Evolutionary conservation across 441 rosid genomes (phyloP).

Genomic region (Hura crepitans): DNA sequence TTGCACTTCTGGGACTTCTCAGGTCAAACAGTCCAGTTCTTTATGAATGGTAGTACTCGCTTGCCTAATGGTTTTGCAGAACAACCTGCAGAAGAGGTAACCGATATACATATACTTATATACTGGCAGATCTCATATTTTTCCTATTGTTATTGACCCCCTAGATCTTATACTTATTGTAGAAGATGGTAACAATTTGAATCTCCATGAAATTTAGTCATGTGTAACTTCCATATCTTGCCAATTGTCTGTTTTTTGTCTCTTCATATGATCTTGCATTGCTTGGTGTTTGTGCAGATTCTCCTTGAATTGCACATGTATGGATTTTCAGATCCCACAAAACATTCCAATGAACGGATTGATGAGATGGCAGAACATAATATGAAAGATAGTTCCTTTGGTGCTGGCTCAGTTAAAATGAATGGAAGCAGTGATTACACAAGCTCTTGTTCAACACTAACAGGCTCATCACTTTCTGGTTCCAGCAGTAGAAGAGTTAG

Average conservation of each 20-base stretch:
- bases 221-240: not conserved
- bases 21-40: conserved; percentile 50
- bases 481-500: conserved; percentile 30
- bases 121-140: not conserved
- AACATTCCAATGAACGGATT: conserved; percentile 28
- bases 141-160: not conserved
- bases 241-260: not conserved
- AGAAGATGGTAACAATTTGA: not conserved
- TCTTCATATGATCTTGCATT: not conserved
- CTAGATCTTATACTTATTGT: not conserved
- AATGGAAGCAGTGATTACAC: conserved; percentile 39
- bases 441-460: conserved; percentile 22
- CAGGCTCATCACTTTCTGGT: conserved; percentile 22
- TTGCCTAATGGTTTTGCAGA: conserved; percentile 27
- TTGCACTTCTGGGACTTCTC: conserved; percentile 64
- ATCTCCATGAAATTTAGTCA: not conserved
- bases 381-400: conserved; percentile 9
- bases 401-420: conserved; percentile 27
- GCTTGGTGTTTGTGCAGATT: conserved; percentile 34
- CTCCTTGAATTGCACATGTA: conserved; percentile 51
- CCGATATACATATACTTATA: conserved; percentile 4
- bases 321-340: conserved; percentile 44
- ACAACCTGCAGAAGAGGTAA: conserved; percentile 43
- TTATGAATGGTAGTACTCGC: conserved; percentile 35
- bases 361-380: conserved; percentile 32